Conservation (phyloP, 805 yeast species). For the Blastobotrys americana region DNA sequence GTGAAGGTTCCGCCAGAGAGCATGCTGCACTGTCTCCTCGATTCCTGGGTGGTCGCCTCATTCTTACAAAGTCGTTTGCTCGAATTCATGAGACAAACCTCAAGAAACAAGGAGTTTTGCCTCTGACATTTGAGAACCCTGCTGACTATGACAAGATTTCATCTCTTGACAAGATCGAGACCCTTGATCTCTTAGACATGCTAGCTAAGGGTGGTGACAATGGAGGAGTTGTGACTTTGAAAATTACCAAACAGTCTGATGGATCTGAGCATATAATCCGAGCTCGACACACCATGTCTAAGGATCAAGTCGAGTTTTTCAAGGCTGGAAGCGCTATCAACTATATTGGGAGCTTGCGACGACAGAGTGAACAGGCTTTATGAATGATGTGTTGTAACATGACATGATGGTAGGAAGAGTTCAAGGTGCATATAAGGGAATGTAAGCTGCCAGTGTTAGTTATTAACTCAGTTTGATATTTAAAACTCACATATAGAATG, state of each 20-base stretch:
- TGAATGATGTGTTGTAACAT: too few relatives aligned
- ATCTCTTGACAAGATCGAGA: constrained; percentile 71
- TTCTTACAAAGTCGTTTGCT: constrained; percentile 91
- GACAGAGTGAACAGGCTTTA: too few relatives aligned
- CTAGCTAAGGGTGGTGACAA: constrained; percentile 77
- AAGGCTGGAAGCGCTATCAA: constrained; percentile 97
- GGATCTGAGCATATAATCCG: constrained; percentile 66
- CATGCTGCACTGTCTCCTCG: constrained; percentile 96
- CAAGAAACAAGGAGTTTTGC: constrained; percentile 97
- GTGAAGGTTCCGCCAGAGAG: constrained; percentile 99
- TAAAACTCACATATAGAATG: too few relatives aligned
- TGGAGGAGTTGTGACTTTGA: constrained; percentile 69
- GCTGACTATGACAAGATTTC: constrained; percentile 75
- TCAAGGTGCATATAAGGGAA: too few relatives aligned
- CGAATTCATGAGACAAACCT: constrained; percentile 97
- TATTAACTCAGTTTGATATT: too few relatives aligned
- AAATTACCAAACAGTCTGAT: constrained; percentile 58
- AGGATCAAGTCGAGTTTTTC: constrained; percentile 92
- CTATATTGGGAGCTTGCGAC: constrained; percentile 57
- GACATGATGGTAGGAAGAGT: too few relatives aligned
- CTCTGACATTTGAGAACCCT: constrained; percentile 86
- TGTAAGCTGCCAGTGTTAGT: too few relatives aligned
- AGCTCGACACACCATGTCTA: constrained; percentile 93
- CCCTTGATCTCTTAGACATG: constrained; percentile 68
- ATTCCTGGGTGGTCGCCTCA: constrained; percentile 84